A percentile compares a stretch with the other conserved stretches of the same genome.
phyloP scores from a whole-genome alignment of 768 basidiomycete species.

The Russula olivacea region DNA sequence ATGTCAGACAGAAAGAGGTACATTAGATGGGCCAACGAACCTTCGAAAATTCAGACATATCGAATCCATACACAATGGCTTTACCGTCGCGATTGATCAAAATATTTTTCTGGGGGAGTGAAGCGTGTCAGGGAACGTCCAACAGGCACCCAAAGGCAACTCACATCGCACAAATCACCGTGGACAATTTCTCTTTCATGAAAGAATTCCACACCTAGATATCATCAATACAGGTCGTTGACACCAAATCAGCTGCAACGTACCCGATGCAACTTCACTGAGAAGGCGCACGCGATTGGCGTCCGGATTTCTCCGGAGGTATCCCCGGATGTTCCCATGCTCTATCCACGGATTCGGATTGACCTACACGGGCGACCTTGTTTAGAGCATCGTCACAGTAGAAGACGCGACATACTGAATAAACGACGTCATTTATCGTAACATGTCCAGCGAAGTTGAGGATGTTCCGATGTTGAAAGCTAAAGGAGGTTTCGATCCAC shows the following conservation, averaged over 20 bases:
- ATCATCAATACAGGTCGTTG: slow-evolving; percentile 11
- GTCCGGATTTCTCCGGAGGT: slow-evolving; percentile 32
- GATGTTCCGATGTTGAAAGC: slow-evolving; percentile 39
- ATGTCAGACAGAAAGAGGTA: not conserved
- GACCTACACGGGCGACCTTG: slow-evolving; percentile 31
- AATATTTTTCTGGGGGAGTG: slow-evolving; percentile 38
- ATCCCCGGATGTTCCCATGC: slow-evolving; percentile 37
- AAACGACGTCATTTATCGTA: slow-evolving; percentile 29
- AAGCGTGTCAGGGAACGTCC: not conserved
- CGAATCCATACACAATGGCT: slow-evolving; percentile 43
- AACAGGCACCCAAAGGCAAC: not conserved
- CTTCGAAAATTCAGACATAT: slow-evolving; percentile 31
- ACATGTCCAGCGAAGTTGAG: slow-evolving; percentile 38
- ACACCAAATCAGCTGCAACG: slow-evolving; percentile 6
- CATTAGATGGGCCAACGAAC: not conserved
- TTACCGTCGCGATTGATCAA: slow-evolving; percentile 38
- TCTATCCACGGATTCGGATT: slow-evolving; percentile 45
- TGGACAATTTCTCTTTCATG: slow-evolving; percentile 24
- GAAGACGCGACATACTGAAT: slow-evolving; percentile 10
- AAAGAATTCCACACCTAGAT: slow-evolving; percentile 15
- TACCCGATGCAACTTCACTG: slow-evolving; percentile 37
- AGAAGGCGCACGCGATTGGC: slow-evolving; percentile 37
- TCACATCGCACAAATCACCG: slow-evolving; percentile 26
- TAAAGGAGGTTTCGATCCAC: slow-evolving; percentile 41
- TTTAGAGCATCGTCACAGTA: not conserved